Conservation (phyloP, 2,329 filamentous ascomycete genomes). For the Fusarium nygamai region DNA sequence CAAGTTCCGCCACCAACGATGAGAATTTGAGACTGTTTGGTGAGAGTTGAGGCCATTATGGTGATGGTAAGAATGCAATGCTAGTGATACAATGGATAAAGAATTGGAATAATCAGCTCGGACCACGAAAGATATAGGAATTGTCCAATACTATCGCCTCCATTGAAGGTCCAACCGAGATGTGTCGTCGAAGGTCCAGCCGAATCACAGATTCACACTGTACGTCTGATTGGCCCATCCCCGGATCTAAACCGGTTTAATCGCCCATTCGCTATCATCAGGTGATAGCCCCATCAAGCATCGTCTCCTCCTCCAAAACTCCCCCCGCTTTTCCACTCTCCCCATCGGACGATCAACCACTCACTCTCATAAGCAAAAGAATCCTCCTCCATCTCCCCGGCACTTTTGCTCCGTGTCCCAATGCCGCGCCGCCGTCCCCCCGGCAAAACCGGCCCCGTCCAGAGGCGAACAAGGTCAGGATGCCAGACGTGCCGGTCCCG, state of each 20-base stretch:
- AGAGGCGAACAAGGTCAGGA: conserved; percentile 33
- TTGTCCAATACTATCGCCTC: not conserved
- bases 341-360: not conserved
- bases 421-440: conserved; percentile 36
- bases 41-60: conserved; percentile 3
- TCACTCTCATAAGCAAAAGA: not conserved
- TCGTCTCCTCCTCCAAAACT: not conserved
- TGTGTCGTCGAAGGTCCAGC: conserved; percentile 27
- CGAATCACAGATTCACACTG: conserved; percentile 1
- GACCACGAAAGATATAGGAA: not conserved
- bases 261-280: conserved; percentile 4
- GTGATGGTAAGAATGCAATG: fast-evolving
- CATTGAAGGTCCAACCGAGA: not conserved
- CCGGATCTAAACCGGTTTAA: not conserved
- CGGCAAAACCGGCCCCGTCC: conserved; percentile 18
- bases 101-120: not conserved
- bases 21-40: conserved; percentile 22
- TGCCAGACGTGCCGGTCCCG: conserved; percentile 39
- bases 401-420: not conserved
- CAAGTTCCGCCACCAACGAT: conserved; percentile 35
- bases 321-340: conserved; percentile 28
- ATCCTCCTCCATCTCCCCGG: not conserved
- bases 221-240: not conserved
- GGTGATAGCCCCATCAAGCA: conserved; percentile 12
- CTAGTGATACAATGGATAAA: not conserved